These are phyloP conservation scores for Ophiostoma australiae DNA, from an alignment of 2,329 filamentous ascomycete species.

Conservation along the genomic window DNA sequence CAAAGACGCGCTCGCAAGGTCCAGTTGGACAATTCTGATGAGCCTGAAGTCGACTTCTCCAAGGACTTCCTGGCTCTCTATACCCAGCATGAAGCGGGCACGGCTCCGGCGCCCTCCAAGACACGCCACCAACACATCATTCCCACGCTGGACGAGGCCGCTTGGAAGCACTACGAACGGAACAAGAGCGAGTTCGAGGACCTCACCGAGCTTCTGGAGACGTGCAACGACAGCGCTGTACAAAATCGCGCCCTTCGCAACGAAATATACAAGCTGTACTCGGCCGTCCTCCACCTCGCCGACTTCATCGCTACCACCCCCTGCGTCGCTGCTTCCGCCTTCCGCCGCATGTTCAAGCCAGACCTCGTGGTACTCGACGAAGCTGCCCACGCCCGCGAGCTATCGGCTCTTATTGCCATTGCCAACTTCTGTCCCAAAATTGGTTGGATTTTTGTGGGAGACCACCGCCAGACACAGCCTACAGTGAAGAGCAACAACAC, in stretches of 20 bases:
- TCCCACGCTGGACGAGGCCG: constrained; percentile 42
- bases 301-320: constrained; percentile 47
- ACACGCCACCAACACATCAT: constrained; percentile 28
- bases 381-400: constrained; percentile 43
- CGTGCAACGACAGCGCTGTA: constrained; percentile 30
- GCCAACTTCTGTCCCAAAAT: constrained; percentile 40
- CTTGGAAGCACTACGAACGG: constrained; percentile 40
- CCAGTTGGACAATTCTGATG: neutral
- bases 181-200: constrained; percentile 34
- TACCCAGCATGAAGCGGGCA: constrained; percentile 6
- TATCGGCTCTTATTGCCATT: constrained; percentile 43
- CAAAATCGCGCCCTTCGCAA: constrained; percentile 31
- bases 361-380: constrained; percentile 86
- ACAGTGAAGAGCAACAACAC: constrained; percentile 33
- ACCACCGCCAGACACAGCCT: constrained; percentile 43
- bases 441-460: constrained; percentile 44
- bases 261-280: constrained; percentile 36
- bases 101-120: constrained; percentile 26
- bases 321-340: constrained; percentile 39
- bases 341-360: constrained; percentile 59
- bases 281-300: constrained; percentile 36
- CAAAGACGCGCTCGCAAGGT: neutral
- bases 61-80: constrained; percentile 38
- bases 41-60: constrained; percentile 28
- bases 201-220: constrained; percentile 38